Base-by-base conservation (phyloP, 2,329 filamentous ascomycete species). In the Apiospora sp. region DNA sequence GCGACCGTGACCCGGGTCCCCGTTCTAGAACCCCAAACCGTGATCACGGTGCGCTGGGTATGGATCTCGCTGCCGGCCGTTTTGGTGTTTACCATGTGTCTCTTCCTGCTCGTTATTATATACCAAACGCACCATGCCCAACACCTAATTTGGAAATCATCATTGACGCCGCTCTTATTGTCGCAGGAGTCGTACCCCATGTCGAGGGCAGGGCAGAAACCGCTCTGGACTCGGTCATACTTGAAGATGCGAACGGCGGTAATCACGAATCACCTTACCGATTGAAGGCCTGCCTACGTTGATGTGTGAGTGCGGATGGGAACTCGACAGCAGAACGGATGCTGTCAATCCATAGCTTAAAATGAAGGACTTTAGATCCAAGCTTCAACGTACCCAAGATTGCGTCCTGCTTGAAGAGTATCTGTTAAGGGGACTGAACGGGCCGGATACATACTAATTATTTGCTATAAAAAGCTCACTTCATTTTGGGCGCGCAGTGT, bases 111-210 rank as follows among this genome's bases (percentile, higher is more conserved):
- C 27, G 54, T 48, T 7, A 58, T 64, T 41, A n/a, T 71, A 7
- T 64, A 19, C 22, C n/a, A 61, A 13, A 71, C 69, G 24, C 69
- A 67, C 14, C 49, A 24, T n/a, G 69, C 49, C 19, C 27, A 48
- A 24, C 69, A 71, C 37, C 51, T 71, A 22, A 71, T 71, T 13
- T 71, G 69, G 69, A 71, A 71, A 16, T 71, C 69, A 19, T 71
- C 69, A 12, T 44, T 71, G n/a, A 71, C 69, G 37, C 69, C 69
- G 7, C 44, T 71, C 3, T 14, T 71, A 6, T 13, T 67, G 14
- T 67, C 51, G 22, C 49, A 71, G 2, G 46, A 51, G 24, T 71
- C 69, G 1, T 71, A 58, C n/a, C 69, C 69, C n/a, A n/a, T 71
- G 16, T 19, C n/a, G 3, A 64, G 13, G 10, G 41, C 69, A 13